These are phyloP conservation scores for Podospora pseudoanserina DNA, from an alignment of 495 filamentous ascomycete species.

Conservation along the genomic window DNA sequence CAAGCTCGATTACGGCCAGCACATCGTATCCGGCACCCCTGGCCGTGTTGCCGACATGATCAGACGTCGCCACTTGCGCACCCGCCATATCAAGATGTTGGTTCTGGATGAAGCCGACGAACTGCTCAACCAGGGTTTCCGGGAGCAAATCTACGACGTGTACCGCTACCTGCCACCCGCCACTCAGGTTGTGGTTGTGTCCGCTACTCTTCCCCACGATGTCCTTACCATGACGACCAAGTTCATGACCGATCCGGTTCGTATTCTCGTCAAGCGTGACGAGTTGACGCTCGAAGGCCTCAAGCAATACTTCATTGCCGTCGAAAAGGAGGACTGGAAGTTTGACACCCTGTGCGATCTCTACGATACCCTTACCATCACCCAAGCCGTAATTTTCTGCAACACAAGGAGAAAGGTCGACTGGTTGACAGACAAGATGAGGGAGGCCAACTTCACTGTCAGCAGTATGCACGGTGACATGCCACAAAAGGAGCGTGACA, in stretches of 20 bases:
- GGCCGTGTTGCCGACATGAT: slow-evolving; percentile 99
- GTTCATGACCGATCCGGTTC: slow-evolving; percentile 99
- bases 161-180: slow-evolving; percentile 96
- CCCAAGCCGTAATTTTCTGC: slow-evolving; percentile 99
- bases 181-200: slow-evolving; percentile 95
- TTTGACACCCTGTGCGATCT: slow-evolving; percentile 97
- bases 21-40: slow-evolving; percentile 94
- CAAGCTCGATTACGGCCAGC: slow-evolving; percentile 90
- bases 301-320: slow-evolving; percentile 99
- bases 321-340: slow-evolving; percentile 99
- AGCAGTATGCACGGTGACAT: slow-evolving; percentile 99
- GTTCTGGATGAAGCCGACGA: slow-evolving; percentile 99
- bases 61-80: slow-evolving; percentile 88
- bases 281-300: slow-evolving; percentile 98
- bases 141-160: slow-evolving; percentile 99
- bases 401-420: slow-evolving; percentile 99
- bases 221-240: slow-evolving; percentile 99
- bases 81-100: slow-evolving; percentile 97
- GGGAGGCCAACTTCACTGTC: slow-evolving; percentile 96
- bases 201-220: slow-evolving; percentile 96
- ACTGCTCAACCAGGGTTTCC: slow-evolving; percentile 96
- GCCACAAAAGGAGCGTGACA: slow-evolving; percentile 93
- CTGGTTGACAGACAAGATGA: slow-evolving; percentile 99
- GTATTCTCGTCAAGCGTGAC: slow-evolving; percentile 98
- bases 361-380: slow-evolving; percentile 99